Evolutionary conservation across 1,139 yeast genomes (phyloP).

Genomic region (Chernovozyma aurita): DNA sequence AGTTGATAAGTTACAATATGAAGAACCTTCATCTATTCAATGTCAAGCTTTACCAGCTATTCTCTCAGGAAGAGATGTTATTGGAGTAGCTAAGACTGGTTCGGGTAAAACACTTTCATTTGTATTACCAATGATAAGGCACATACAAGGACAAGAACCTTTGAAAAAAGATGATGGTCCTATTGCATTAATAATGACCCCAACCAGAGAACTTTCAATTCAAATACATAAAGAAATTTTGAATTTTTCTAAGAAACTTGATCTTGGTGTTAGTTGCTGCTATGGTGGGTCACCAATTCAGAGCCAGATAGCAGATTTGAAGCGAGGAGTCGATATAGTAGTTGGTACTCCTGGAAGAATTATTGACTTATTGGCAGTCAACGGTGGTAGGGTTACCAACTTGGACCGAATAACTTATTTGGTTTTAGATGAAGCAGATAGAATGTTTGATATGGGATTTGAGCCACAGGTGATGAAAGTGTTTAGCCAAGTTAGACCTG

Average conservation of each 20-base stretch:
- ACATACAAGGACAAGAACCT: constrained; percentile 67
- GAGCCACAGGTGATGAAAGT: constrained; percentile 93
- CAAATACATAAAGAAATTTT: constrained; percentile 73
- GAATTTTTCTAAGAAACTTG: constrained; percentile 50
- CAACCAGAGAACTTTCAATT: constrained; percentile 88
- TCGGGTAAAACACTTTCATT: constrained; percentile 94
- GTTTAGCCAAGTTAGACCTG: constrained; percentile 74
- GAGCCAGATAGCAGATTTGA: constrained; percentile 73
- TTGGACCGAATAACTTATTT: constrained; percentile 70
- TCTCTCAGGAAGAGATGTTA: constrained; percentile 85
- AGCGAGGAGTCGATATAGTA: constrained; percentile 73
- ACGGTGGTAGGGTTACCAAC: constrained; percentile 72
- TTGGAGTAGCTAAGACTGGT: constrained; percentile 95
- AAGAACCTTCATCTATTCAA: constrained; percentile 82
- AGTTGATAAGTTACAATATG: constrained; percentile 45
- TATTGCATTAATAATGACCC: constrained; percentile 74
- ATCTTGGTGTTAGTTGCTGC: constrained; percentile 62
- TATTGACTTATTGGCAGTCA: constrained; percentile 83
- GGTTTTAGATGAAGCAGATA: constrained; percentile 93
- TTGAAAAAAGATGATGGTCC: constrained; percentile 60
- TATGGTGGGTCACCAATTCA: constrained; percentile 94
- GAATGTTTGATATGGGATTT: constrained; percentile 96
- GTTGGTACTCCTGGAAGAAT: constrained; percentile 97
- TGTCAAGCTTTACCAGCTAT: constrained; percentile 88
- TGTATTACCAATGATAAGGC: constrained; percentile 78